phyloP scores from a whole-genome alignment of 768 basidiomycete genomes.

The Polyporus arcularius region DNA sequence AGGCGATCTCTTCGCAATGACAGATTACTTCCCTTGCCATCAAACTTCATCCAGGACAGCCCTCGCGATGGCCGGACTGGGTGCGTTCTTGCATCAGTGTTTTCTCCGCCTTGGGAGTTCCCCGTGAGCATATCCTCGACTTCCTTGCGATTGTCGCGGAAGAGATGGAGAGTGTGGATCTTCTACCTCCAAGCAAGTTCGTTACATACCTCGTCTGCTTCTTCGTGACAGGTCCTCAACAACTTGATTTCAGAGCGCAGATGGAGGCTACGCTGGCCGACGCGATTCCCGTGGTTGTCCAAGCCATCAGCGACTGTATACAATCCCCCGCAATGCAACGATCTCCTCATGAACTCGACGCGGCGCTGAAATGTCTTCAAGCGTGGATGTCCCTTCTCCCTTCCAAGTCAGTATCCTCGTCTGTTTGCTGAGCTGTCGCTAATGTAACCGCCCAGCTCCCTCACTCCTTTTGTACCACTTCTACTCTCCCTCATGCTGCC shows the following conservation, averaged over 20 bases:
- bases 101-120: constrained; percentile 60
- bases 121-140: constrained; percentile 64
- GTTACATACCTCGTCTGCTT: constrained; percentile 25
- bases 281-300: constrained; percentile 70
- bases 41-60: constrained; percentile 60
- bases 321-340: constrained; percentile 33
- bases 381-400: constrained; percentile 79
- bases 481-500: constrained; percentile 52
- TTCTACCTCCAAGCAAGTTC: constrained; percentile 73
- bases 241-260: constrained; percentile 45
- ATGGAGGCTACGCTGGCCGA: constrained; percentile 67
- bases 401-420: constrained; percentile 47
- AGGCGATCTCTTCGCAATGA: neutral
- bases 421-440: neutral
- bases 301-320: constrained; percentile 64
- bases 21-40: constrained; percentile 72
- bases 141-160: constrained; percentile 85
- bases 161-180: constrained; percentile 74
- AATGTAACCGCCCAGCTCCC: constrained; percentile 47
- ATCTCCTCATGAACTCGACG: constrained; percentile 52
- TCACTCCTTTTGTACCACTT: constrained; percentile 67
- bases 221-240: neutral
- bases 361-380: constrained; percentile 78
- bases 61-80: constrained; percentile 76
- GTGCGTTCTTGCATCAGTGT: constrained; percentile 62